Conservation (phyloP, 805 yeast genomes). For the Saccharomyces kudriavzevii region DNA sequence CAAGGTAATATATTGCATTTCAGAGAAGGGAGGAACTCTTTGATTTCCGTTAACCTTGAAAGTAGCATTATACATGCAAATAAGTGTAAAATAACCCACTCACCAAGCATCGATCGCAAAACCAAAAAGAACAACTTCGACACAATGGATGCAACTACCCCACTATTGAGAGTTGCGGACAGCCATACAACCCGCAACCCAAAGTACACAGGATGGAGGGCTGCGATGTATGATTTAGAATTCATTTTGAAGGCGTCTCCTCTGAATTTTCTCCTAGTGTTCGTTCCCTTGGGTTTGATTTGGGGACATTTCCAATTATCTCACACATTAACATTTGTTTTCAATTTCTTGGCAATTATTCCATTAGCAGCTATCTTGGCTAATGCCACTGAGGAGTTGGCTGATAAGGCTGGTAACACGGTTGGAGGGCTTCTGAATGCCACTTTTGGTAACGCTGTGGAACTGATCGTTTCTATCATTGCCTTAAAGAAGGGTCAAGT, state of each 20-base stretch:
- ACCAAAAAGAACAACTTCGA: neutral
- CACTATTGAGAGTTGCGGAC: conserved; percentile 10
- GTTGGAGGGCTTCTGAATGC: conserved; percentile 92
- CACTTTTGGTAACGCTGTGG: conserved; percentile 96
- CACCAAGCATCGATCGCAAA: neutral
- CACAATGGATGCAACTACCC: conserved; percentile 16
- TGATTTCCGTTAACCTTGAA: neutral
- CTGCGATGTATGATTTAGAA: conserved; percentile 15
- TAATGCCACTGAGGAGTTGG: conserved; percentile 86
- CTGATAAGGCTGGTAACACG: conserved; percentile 83
- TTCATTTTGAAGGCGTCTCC: conserved; percentile 48
- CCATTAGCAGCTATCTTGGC: conserved; percentile 89
- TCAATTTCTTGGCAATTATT: conserved; percentile 83
- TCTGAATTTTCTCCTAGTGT: conserved; percentile 65
- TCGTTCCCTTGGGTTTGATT: conserved; percentile 84
- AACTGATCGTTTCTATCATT: conserved; percentile 85
- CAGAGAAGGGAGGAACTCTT: neutral
- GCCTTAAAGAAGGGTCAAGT: conserved; percentile 82
- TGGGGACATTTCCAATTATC: conserved; percentile 56
- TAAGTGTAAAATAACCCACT: neutral
- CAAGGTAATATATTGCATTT: neutral
- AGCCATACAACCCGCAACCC: neutral
- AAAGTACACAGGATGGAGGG: conserved; percentile 9
- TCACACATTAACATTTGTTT: conserved; percentile 48
- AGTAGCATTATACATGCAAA: neutral